Evolutionary conservation across 1,139 yeast genomes (phyloP).

Genomic region (Zygosaccharomyces pseudobailii): DNA sequence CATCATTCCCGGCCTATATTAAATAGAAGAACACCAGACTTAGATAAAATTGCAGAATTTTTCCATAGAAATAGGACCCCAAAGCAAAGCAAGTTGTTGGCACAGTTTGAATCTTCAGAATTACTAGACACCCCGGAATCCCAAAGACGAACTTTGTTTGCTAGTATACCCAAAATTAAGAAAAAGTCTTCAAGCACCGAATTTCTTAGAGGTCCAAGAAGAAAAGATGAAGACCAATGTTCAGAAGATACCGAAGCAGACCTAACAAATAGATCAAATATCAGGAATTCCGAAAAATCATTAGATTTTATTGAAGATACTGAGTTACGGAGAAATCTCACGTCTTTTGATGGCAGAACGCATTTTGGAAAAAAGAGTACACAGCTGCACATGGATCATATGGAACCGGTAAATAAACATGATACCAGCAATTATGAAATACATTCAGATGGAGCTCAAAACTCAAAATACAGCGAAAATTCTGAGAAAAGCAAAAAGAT

Average conservation of each 20-base stretch:
- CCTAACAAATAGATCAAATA: background rate
- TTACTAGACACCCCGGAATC: constrained; percentile 21
- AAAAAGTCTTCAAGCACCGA: constrained; percentile 3
- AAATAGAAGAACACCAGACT: constrained; percentile 28
- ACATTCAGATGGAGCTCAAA: background rate
- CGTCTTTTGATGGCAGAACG: background rate
- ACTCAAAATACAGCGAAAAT: background rate
- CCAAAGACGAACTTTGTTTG: constrained; percentile 8
- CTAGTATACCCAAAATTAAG: background rate
- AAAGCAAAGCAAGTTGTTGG: constrained; percentile 12
- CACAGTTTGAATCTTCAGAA: constrained; percentile 14
- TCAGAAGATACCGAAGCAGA: constrained; percentile 16
- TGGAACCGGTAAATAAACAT: background rate
- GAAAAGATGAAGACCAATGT: constrained; percentile 12
- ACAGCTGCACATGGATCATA: background rate
- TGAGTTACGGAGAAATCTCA: background rate
- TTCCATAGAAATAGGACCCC: constrained; percentile 19
- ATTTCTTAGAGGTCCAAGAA: background rate
- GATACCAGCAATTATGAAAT: background rate
- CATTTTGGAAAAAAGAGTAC: background rate
- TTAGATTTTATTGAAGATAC: background rate
- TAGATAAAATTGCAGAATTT: constrained; percentile 26
- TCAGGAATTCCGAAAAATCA: background rate
- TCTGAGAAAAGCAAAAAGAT: background rate
- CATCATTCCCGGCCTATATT: constrained; percentile 1